phyloP scores from a whole-genome alignment of 73 alveolate species.

The Paraurostyla sp. region DNA sequence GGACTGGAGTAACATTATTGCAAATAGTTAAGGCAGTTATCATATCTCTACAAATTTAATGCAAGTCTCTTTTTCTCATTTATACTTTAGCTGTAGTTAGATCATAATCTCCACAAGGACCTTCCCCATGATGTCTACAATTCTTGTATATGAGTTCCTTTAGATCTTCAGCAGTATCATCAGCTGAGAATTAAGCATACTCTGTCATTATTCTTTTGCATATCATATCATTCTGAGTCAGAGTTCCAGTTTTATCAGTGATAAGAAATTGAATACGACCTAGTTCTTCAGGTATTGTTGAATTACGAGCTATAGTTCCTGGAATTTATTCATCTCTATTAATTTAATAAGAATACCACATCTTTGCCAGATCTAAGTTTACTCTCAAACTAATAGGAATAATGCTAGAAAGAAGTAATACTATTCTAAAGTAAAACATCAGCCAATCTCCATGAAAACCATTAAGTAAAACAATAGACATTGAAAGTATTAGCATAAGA shows the following conservation, averaged over 20 bases:
- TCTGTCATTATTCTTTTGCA: slow-evolving; percentile 85
- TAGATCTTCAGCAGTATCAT: slow-evolving; percentile 84
- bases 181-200: slow-evolving; percentile 77
- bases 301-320: slow-evolving; percentile 89
- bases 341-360: slow-evolving; percentile 83
- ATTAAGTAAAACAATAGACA: slow-evolving; percentile 71
- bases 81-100: slow-evolving; percentile 26
- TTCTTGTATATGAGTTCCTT: slow-evolving; percentile 72
- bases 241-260: slow-evolving; percentile 97
- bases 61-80: slow-evolving; percentile 80
- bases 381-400: slow-evolving; percentile 93
- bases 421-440: slow-evolving; percentile 79
- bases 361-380: slow-evolving; percentile 92
- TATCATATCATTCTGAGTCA: slow-evolving; percentile 94
- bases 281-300: slow-evolving; percentile 94
- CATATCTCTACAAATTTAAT: slow-evolving; percentile 77
- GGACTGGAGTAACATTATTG: slow-evolving; percentile 88
- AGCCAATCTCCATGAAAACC: slow-evolving; percentile 87
- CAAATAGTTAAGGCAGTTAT: slow-evolving; percentile 81
- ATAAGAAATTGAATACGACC: slow-evolving; percentile 92
- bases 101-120: slow-evolving; percentile 47
- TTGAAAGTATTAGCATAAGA: slow-evolving; percentile 78
- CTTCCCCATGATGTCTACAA: slow-evolving; percentile 68
- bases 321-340: slow-evolving; percentile 82
- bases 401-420: slow-evolving; percentile 84